Evolutionary conservation across 495 filamentous ascomycete genomes (phyloP), one percentile per base, ranked within the genome.

Genomic region (Hypoxylon intermedium): DNA sequence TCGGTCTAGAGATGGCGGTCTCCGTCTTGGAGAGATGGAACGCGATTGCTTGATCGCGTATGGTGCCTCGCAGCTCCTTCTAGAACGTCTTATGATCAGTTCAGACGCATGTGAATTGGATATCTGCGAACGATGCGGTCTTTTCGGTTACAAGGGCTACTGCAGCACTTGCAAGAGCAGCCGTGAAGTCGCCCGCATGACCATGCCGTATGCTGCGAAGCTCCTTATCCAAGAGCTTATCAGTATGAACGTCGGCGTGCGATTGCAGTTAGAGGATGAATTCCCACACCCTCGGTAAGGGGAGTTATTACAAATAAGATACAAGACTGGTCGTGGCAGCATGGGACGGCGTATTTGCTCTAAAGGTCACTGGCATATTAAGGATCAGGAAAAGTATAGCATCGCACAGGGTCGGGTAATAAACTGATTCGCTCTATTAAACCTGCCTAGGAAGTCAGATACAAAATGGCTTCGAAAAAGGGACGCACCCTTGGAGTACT

Each of bases 171-270:
- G 94, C 75, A 85, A 89, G 75, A 91, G 86, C 46, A 90, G 88
- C 19, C 81, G 86, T 30, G 83, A 86, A 5, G 89, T 98, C 9
- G 86, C 87, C 5, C 87, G 88, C 75, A 93, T 99, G 89, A 92
- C 85, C 45, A 96, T 99, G 77, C 94, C 94, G n/a, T 99, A 99
- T 74, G 94, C 95, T 4, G 95, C 95, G 2, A 99, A 99, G 82
- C 75, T 99, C 68, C 77, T 99, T 46, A 89, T 99, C 28, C 94
- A 99, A 78, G 94, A 99, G 75, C 72, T 99, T 68, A 82, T 95
- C 72, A 95, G 91, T 74, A 99, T 99, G 94, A 98, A 98, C 72
- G 89, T 99, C 11, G 88, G 91, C 53, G 90, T 92, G 40, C 80
- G 86, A 48, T 74, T 98, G 74, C 87, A 88, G 78, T 71, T 98